Conservation (phyloP, 2,329 filamentous ascomycete genomes). For the Lasiodiplodia hormozganensis region DNA sequence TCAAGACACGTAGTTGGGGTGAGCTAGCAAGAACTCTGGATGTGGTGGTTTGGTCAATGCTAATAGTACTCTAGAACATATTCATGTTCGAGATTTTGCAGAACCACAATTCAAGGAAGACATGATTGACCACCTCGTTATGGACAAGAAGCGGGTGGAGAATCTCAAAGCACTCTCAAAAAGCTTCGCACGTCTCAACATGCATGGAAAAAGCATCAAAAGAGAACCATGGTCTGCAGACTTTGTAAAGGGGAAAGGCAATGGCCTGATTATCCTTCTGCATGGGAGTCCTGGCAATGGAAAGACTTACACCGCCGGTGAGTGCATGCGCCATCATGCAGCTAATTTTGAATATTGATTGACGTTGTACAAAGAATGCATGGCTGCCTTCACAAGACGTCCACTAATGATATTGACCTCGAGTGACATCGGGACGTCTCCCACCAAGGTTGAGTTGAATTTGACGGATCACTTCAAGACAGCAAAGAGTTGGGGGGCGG, state of each 20-base stretch:
- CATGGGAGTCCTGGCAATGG: conserved; percentile 23
- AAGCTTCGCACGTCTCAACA: conserved; percentile 34
- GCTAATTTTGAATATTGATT: neutral
- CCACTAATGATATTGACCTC: conserved; percentile 43
- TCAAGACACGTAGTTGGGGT: conserved; percentile 32
- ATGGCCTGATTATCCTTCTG: neutral
- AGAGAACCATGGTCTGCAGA: conserved; percentile 28
- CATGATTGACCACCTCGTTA: conserved; percentile 42
- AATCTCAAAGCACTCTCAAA: conserved; percentile 41
- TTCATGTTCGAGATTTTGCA: conserved; percentile 36
- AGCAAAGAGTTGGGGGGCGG: conserved; percentile 37
- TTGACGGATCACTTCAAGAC: conserved; percentile 33
- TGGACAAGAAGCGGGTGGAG: conserved; percentile 36
- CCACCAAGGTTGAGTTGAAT: conserved; percentile 22
- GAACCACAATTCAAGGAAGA: conserved; percentile 38
- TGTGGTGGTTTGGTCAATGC: rapidly evolving
- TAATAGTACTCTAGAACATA: conserved; percentile 24
- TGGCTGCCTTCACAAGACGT: conserved; percentile 41
- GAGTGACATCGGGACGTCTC: conserved; percentile 38
- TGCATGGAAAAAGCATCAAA: conserved; percentile 28
- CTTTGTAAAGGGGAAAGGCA: conserved; percentile 6
- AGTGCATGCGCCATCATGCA: neutral
- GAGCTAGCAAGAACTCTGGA: too few relatives aligned
- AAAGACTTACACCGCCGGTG: conserved; percentile 41
- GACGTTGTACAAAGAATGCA: conserved; percentile 41